Base-by-base conservation (phyloP, 1,284 basidiomycete species). In the Cystobasidium pallidum region DNA sequence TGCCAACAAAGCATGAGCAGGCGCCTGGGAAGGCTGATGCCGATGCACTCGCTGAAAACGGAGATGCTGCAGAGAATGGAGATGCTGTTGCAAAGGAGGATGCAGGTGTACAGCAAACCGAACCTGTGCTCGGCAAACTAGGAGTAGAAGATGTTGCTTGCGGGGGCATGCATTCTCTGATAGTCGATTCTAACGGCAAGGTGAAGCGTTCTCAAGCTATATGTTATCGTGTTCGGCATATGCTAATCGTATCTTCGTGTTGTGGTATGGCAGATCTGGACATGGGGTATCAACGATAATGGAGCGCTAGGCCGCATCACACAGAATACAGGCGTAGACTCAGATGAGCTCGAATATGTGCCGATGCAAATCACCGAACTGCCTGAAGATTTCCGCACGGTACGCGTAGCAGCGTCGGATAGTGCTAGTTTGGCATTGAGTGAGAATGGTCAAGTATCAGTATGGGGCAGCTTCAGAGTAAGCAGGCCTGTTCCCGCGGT, bases 401-500 rank as follows among this genome's bases (percentile, higher is more conserved):
- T 93, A 3, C 76, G 81, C 11, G 63, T 66, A 7, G 77, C 78
- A 0, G 82, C 82, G 0, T 79, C 81, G 2, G 74, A 80, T 17
- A 76, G 82, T 21, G 76, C 84, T 36, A 75, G 75, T 1, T 67
- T 78, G n/a, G 79, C 82, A 26, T 79, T 84, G 70, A 74, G 72
- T 2, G 77, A 78, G 2, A 81, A 83, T 66, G 82, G 94, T 51
- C 88, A 91, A 74, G 82, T 96, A 28, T 84, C 89, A 64, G 90
- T 91, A 15, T 97, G 94, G 94, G 94, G 94, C 43, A 89, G 89
- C 66, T 97, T 96, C 84, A 86, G 92, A 55, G 94, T 94, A 81
- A 78, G 91, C 84, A 43, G 58, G 13, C n/a, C 26, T 1, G 17
- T 26, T 43, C 30, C 21, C 34, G 2, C 10, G 21, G 6, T 24